Percentiles rank a stretch among this genome's conserved stretches.
phyloP scores from a whole-genome alignment of 192 early-diverging fungal genomes.

The Rhizophlyctis rosea region DNA sequence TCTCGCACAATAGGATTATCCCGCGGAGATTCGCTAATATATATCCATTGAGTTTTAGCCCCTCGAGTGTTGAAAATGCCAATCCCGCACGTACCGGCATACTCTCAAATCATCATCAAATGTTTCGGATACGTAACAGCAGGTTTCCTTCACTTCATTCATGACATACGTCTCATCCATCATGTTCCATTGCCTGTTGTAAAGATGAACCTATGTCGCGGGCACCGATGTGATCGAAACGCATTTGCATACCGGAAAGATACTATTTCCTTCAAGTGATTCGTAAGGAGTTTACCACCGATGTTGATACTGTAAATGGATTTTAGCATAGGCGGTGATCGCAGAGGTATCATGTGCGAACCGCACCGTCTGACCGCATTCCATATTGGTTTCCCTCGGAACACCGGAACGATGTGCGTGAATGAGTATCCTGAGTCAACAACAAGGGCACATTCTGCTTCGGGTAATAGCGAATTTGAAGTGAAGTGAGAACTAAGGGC shows the following conservation, averaged over 20 bases:
- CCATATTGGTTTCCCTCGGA: conserved; percentile 49
- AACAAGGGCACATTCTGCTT: conserved; percentile 63
- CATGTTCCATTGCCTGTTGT: conserved; percentile 86
- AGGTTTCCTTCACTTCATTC: conserved; percentile 77
- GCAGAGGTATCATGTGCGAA: neutral
- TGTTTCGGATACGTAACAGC: conserved; percentile 74
- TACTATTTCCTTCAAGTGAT: conserved; percentile 84
- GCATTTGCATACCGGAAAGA: conserved; percentile 64
- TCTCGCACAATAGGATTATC: conserved; percentile 56
- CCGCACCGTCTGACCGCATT: conserved; percentile 53
- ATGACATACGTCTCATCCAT: conserved; percentile 90
- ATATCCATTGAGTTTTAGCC: conserved; percentile 2
- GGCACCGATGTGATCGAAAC: neutral
- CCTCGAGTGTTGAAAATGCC: neutral
- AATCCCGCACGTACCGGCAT: conserved; percentile 39
- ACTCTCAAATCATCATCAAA: conserved; percentile 62
- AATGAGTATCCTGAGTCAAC: conserved; percentile 81
- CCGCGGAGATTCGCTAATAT: conserved; percentile 1
- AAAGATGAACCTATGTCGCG: neutral
- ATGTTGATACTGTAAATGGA: conserved; percentile 62
- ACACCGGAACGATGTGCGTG: conserved; percentile 74
- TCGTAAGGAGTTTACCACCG: conserved; percentile 84
- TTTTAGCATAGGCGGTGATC: neutral
- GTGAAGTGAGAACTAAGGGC: no score
- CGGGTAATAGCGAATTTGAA: no score